A percentile compares a stretch with the other conserved stretches of the same genome.
These are phyloP conservation scores for Hymenoscyphus occultus DNA, from an alignment of 2,329 filamentous ascomycete species.

Conservation along the genomic window DNA sequence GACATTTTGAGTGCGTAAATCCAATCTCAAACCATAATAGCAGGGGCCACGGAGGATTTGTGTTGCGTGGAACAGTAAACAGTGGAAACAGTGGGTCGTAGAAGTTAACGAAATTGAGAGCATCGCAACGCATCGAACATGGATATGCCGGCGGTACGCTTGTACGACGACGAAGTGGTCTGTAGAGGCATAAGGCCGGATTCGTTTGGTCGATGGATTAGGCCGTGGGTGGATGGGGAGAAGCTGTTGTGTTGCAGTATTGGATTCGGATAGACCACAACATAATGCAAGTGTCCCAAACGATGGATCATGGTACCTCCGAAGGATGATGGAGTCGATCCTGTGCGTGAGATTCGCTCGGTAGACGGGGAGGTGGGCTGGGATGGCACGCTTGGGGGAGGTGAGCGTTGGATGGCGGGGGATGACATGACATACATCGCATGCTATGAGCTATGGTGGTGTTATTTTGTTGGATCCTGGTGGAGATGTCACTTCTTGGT, in stretches of 20 bases:
- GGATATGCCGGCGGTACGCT: conserved; percentile 10
- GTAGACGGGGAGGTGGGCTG: conserved; percentile 3
- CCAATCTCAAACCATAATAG: conserved; percentile 3
- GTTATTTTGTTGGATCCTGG: background rate
- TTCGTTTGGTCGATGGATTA: conserved; percentile 12
- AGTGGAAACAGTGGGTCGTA: background rate
- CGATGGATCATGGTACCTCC: conserved; percentile 11
- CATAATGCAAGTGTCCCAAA: background rate
- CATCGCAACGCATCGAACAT: background rate
- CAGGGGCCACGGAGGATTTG: conserved; percentile 15
- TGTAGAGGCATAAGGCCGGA: background rate
- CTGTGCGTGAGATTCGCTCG: conserved; percentile 15
- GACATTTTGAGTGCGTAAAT: conserved; percentile 6
- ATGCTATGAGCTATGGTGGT: background rate
- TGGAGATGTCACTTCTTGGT: conserved; percentile 4
- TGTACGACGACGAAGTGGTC: conserved; percentile 8
- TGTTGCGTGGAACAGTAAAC: conserved; percentile 4
- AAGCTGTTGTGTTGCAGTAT: conserved; percentile 18
- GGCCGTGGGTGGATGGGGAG: background rate
- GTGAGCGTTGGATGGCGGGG: conserved; percentile 5
- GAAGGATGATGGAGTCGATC: conserved; percentile 16
- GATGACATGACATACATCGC: background rate
- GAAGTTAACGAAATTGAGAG: background rate
- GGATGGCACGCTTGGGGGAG: conserved; percentile 1
- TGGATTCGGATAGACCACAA: conserved; percentile 11